These are phyloP conservation scores for Parietichytrium sp. DNA, from an alignment of 108 stramenopile genomes.

Conservation along the genomic window DNA sequence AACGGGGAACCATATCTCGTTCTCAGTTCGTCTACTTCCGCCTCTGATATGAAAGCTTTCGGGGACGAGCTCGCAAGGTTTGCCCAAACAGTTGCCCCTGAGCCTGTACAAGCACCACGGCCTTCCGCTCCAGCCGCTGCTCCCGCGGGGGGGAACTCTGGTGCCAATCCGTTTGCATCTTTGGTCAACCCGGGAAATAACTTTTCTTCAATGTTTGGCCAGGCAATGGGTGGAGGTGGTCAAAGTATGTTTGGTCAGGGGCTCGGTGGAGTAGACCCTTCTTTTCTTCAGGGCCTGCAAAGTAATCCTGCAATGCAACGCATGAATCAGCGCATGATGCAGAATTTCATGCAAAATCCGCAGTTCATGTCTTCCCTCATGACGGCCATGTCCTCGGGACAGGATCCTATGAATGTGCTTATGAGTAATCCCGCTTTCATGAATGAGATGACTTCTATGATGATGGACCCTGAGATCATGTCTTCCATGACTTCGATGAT, in stretches of 20 bases:
- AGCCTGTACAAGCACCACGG: not conserved
- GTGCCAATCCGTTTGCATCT: not conserved
- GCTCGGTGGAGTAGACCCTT: not conserved
- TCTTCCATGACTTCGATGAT: too few species aligned
- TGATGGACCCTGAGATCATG: too few species aligned
- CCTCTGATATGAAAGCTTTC: not conserved
- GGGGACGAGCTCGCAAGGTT: not conserved
- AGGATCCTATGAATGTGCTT: conserved; percentile 11
- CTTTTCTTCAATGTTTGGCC: conserved; percentile 3
- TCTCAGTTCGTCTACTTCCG: not conserved
- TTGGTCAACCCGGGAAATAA: not conserved
- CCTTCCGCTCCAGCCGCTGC: not conserved
- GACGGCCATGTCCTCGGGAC: conserved; percentile 24
- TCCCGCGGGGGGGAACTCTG: not conserved
- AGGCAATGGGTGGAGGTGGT: not conserved
- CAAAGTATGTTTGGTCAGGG: too few species aligned
- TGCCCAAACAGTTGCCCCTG: not conserved
- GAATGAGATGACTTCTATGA: not conserved
- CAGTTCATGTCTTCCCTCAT: not conserved
- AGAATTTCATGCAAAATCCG: conserved; percentile 15
- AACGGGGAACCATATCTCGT: conserved; percentile 13
- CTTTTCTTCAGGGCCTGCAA: not conserved
- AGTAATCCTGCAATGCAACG: conserved; percentile 7
- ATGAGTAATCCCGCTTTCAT: not conserved
- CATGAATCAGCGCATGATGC: not conserved